Conservation (phyloP, 1,284 basidiomycete species). For the Volvariella surrecta region DNA sequence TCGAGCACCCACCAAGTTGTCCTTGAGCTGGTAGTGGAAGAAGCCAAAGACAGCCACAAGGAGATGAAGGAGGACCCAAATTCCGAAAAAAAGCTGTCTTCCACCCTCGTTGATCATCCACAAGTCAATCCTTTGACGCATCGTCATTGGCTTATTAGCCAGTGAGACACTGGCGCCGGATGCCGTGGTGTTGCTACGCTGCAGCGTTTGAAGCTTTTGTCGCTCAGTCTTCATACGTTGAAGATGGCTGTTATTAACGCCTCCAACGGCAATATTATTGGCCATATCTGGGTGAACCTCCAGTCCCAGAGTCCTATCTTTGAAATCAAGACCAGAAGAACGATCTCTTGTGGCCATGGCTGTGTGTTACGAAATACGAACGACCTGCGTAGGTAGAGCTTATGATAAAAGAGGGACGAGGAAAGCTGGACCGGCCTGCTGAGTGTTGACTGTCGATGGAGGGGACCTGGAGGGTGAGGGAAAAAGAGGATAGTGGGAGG, state of each 20-base stretch:
- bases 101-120: slow-evolving; percentile 94
- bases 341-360: slow-evolving; percentile 32
- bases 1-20: slow-evolving; percentile 61
- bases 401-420: slow-evolving; percentile 26
- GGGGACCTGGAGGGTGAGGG: slow-evolving; percentile 6
- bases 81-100: slow-evolving; percentile 64
- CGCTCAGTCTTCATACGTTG: slow-evolving; percentile 78
- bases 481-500: slow-evolving; percentile 10
- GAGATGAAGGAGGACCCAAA: slow-evolving; percentile 70
- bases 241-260: slow-evolving; percentile 34
- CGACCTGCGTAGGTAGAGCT: slow-evolving; percentile 14
- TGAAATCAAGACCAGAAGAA: slow-evolving; percentile 65
- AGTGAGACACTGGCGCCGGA: slow-evolving; percentile 16
- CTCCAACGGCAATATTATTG: slow-evolving; percentile 21
- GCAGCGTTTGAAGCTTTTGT: slow-evolving; percentile 68
- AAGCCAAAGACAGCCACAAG: slow-evolving; percentile 70
- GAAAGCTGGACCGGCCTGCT: slow-evolving; percentile 24
- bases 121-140: slow-evolving; percentile 41
- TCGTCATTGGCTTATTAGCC: slow-evolving; percentile 26
- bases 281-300: slow-evolving; percentile 47
- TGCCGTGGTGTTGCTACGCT: slow-evolving; percentile 40
- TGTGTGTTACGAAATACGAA: slow-evolving; percentile 14
- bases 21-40: slow-evolving; percentile 70
- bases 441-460: slow-evolving; percentile 10
- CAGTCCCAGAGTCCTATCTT: slow-evolving; percentile 40